Evolutionary conservation across 805 yeast genomes (phyloP).

Genomic region (Yarrowia osloensis): DNA sequence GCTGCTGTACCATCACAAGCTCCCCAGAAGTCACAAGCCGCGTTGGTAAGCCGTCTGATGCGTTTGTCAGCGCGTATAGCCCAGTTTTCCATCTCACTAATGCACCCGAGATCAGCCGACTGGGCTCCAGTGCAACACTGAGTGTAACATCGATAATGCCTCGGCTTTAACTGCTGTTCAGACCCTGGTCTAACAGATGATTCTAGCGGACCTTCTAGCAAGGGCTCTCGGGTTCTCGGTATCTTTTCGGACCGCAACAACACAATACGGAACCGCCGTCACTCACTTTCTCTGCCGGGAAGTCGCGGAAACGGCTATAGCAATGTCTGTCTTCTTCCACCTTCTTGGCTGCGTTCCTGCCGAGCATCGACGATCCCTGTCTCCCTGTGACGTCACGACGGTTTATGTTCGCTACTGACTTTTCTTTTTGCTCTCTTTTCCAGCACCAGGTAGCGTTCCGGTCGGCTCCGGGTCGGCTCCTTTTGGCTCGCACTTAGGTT

Average conservation of each 20-base stretch:
- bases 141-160: not conserved
- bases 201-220: not conserved
- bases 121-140: not conserved
- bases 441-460: not conserved
- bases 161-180: not conserved
- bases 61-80: too few species aligned
- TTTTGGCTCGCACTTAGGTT: not conserved
- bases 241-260: not conserved
- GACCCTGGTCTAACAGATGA: not conserved
- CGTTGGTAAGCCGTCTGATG: too few species aligned
- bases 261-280: too few species aligned
- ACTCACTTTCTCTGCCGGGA: too few species aligned
- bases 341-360: too few species aligned
- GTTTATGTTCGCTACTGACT: not conserved
- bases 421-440: not conserved
- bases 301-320: not conserved
- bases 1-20: too few species aligned
- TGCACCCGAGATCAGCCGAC: not conserved
- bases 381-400: not conserved
- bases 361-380: not conserved
- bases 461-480: constrained; percentile 1
- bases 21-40: too few species aligned
- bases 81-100: not conserved
- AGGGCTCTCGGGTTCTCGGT: not conserved
- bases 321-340: too few species aligned